These are phyloP conservation scores for Trapa bicornis DNA, from an alignment of 345 rosid species.

Conservation along the genomic window DNA sequence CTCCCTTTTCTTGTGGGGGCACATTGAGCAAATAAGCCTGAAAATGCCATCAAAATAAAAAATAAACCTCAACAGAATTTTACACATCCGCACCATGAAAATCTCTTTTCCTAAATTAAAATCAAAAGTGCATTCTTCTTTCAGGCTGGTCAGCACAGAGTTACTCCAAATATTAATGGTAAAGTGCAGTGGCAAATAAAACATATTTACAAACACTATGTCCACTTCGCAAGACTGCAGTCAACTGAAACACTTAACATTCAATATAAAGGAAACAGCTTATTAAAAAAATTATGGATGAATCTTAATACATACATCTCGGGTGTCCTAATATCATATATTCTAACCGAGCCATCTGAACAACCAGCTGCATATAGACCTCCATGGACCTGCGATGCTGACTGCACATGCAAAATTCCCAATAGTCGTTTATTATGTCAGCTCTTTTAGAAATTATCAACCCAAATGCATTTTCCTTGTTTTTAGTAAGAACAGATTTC, in stretches of 20 bases:
- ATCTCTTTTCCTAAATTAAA: no score
- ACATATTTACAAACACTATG: not conserved
- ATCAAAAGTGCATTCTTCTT: no score
- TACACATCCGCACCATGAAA: not conserved
- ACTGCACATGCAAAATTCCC: slow-evolving; percentile 25
- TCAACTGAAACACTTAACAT: not conserved
- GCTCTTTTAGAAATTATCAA: not conserved
- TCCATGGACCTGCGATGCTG: slow-evolving; percentile 91
- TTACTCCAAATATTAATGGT: not conserved
- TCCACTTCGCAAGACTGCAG: not conserved
- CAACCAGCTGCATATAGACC: slow-evolving; percentile 88
- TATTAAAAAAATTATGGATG: not conserved
- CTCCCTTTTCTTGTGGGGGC: slow-evolving; percentile 68
- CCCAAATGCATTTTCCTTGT: no score
- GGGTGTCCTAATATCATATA: slow-evolving; percentile 84
- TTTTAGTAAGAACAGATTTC: no score
- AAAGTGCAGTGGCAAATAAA: not conserved
- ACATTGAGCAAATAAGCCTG: slow-evolving; percentile 66
- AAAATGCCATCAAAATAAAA: not conserved
- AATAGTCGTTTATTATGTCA: not conserved
- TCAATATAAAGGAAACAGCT: not conserved
- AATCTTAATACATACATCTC: slow-evolving; percentile 47
- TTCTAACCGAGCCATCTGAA: slow-evolving; percentile 77
- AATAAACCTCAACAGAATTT: not conserved
- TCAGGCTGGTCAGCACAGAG: no score